phyloP scores from a whole-genome alignment of 805 yeast genomes.

The Suhomyces sp. region DNA sequence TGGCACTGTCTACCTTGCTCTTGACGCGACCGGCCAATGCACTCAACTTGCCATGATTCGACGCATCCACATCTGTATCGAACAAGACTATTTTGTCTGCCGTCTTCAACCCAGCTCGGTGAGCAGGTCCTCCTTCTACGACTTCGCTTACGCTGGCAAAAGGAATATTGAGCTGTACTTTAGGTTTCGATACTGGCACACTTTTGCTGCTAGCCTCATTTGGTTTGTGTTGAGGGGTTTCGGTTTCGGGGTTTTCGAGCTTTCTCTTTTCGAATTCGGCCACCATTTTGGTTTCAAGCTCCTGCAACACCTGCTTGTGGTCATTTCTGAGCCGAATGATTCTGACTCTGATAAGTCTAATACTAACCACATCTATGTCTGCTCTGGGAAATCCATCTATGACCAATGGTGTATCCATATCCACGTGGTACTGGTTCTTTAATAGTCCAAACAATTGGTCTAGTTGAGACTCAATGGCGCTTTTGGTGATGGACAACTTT shows the following conservation, averaged over 20 bases:
- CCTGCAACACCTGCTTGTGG: conserved; percentile 44
- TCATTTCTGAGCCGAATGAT: conserved; percentile 74
- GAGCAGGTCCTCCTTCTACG: conserved; percentile 54
- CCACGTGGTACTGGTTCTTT: conserved; percentile 42
- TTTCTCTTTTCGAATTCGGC: conserved; percentile 33
- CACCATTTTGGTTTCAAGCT: conserved; percentile 46
- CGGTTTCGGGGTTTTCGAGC: not conserved
- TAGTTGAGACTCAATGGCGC: conserved; percentile 35
- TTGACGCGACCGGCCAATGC: conserved; percentile 45
- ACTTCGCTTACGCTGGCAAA: conserved; percentile 57
- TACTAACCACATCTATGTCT: conserved; percentile 73
- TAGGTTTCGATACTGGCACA: not conserved
- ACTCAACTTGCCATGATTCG: conserved; percentile 52
- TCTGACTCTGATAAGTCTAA: conserved; percentile 59
- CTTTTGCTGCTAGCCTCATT: not conserved
- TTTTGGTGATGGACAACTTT: conserved; percentile 30
- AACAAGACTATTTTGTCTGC: conserved; percentile 56
- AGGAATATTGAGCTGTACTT: conserved; percentile 27
- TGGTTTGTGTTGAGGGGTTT: not conserved
- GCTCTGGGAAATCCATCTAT: conserved; percentile 81
- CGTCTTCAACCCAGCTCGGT: conserved; percentile 45
- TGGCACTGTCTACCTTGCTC: conserved; percentile 26
- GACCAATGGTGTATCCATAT: conserved; percentile 63
- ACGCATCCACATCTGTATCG: conserved; percentile 49
- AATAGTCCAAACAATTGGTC: conserved; percentile 41